A percentile compares a stretch with the other conserved stretches of the same genome.
phyloP scores from a whole-genome alignment of 2,329 filamentous ascomycete species.

The Parafenestella ontariensis region DNA sequence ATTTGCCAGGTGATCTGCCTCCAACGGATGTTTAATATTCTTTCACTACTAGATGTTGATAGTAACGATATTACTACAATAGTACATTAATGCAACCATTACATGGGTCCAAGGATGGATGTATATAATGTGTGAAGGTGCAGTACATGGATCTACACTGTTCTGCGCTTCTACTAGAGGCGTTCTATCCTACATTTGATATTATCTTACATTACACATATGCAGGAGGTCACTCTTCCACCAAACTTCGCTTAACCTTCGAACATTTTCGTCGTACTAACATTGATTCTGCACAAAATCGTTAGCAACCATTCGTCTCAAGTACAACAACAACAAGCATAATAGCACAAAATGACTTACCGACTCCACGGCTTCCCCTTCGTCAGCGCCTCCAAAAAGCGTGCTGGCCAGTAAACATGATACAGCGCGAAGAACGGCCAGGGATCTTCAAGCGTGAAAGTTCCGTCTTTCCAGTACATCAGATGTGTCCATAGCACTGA shows the following conservation, averaged over 20 bases:
- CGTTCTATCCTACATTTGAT: no score
- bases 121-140: no score
- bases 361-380: conserved; percentile 63
- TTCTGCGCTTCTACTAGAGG: no score
- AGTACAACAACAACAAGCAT: background rate
- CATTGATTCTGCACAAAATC: conserved; percentile 62
- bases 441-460: conserved; percentile 58
- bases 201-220: no score
- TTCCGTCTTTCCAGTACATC: conserved; percentile 58
- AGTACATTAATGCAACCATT: no score
- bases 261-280: conserved; percentile 70
- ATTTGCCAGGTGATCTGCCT: no score
- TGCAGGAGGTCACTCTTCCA: no score
- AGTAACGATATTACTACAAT: no score
- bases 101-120: no score
- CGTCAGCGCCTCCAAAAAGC: conserved; percentile 58
- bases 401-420: conserved; percentile 61
- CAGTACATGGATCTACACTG: no score
- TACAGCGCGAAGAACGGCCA: conserved; percentile 60
- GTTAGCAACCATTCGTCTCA: background rate
- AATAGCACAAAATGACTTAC: conserved; percentile 4
- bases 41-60: no score
- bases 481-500: conserved; percentile 52
- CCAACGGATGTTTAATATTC: no score
- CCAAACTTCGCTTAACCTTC: conserved; percentile 16